A percentile compares a stretch with the other conserved stretches of the same genome.
These are phyloP conservation scores for Incumbomyces lentus DNA, from an alignment of 2,329 filamentous ascomycete species.

Conservation along the genomic window DNA sequence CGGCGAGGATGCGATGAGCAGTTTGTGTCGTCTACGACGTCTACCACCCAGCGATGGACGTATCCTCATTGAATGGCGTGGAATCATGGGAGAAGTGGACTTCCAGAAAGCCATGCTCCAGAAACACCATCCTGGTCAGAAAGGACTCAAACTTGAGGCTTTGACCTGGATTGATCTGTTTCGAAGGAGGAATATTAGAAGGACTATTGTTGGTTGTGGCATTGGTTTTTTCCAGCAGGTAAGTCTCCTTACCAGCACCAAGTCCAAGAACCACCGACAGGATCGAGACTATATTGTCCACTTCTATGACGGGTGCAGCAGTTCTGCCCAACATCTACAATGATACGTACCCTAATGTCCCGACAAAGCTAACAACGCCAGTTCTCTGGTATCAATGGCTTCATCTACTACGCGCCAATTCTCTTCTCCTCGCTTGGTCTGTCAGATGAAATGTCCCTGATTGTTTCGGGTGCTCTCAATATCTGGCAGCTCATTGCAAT, in stretches of 20 bases:
- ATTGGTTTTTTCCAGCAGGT: conserved; percentile 36
- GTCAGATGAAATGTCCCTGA: conserved; percentile 33
- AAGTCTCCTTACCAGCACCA: too few species aligned
- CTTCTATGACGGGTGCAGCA: too few species aligned
- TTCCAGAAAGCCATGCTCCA: conserved; percentile 34
- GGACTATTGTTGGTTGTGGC: conserved; percentile 31
- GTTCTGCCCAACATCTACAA: too few species aligned
- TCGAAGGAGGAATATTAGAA: conserved; percentile 33
- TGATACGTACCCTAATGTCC: too few species aligned
- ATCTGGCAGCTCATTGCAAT: conserved; percentile 40
- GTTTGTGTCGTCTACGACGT: conserved; percentile 31
- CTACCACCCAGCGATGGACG: conserved; percentile 34
- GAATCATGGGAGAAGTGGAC: conserved; percentile 40
- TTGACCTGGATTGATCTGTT: conserved; percentile 39
- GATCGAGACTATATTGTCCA: too few species aligned
- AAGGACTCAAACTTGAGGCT: conserved; percentile 29
- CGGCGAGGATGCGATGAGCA: conserved; percentile 30
- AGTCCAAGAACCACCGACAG: too few species aligned
- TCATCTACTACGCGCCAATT: conserved; percentile 46
- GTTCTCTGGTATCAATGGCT: too few species aligned
- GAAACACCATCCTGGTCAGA: conserved; percentile 10
- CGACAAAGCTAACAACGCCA: too few species aligned
- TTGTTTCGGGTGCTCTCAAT: conserved; percentile 46
- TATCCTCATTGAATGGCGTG: conserved; percentile 39
- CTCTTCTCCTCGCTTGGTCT: conserved; percentile 30